A percentile compares a stretch with the other conserved stretches of the same genome.
Conservation (phyloP, 495 filamentous ascomycete species). For the Lindgomyces ingoldianus region DNA sequence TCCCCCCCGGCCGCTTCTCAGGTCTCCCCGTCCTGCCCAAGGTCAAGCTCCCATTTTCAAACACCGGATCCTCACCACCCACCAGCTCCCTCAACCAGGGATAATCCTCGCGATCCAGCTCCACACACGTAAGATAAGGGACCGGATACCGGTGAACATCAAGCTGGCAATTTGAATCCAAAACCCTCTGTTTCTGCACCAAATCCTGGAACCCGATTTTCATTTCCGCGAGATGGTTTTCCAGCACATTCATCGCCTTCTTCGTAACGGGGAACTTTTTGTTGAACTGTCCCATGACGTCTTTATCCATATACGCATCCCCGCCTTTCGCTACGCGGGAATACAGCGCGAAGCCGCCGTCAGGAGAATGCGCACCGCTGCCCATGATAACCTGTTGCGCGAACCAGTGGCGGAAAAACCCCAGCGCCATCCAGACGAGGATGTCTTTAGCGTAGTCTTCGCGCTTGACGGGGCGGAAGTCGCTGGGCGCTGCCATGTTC, state of each 20-base stretch:
- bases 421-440: constrained; percentile 42
- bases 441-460: constrained; percentile 41
- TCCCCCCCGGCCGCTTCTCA: constrained; percentile 7
- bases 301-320: constrained; percentile 39
- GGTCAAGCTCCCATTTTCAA: not conserved
- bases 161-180: constrained; percentile 23
- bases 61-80: not conserved
- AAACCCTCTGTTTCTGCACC: constrained; percentile 5
- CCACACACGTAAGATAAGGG: constrained; percentile 45
- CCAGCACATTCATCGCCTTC: constrained; percentile 40
- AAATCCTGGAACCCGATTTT: constrained; percentile 35
- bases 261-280: constrained; percentile 41
- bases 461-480: constrained; percentile 23
- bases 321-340: constrained; percentile 30
- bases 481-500: constrained; percentile 6
- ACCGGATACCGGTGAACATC: constrained; percentile 28
- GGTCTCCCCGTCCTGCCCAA: not conserved
- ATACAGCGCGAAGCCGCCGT: constrained; percentile 40
- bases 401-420: constrained; percentile 39
- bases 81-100: constrained; percentile 38
- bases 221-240: constrained; percentile 37
- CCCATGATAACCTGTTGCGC: constrained; percentile 30
- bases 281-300: constrained; percentile 35
- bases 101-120: constrained; percentile 41
- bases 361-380: constrained; percentile 23